Evolutionary conservation across 1,284 basidiomycete genomes (phyloP), one percentile per base, ranked within the genome.

Genomic region (Fomitopsis schrenkii): DNA sequence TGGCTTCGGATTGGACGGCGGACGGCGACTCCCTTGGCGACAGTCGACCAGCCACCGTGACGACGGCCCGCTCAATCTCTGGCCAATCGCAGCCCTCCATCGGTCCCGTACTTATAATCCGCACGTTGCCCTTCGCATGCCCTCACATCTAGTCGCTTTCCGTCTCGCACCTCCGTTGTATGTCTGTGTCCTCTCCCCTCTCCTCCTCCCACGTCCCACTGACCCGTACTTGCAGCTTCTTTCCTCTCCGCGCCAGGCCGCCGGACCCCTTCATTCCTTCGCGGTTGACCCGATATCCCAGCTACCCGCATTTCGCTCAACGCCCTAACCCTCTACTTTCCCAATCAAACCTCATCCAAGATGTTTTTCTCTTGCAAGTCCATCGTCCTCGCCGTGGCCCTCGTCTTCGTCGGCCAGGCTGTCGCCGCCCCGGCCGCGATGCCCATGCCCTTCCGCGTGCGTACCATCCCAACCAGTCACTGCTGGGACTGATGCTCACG

Each of bases 301-400:
- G 70, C 64, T 71, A 38, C 69, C 68, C 70, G 66, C 66, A 63
- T 63, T 60, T 54, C 59, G 28, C 57, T 41, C 28, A 17, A 60
- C 9, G 72, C 63, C 67, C 68, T 66, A 63, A 55, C 61, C 59
- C 58, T 67, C 59, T 59, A 63, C 67, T 59, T 57, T 61, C 55
- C 12, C 64, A 59, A 57, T 69, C 59, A 60, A 59, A 56, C 58
- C 58, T 14, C 38, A 40, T 40, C 60, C 73, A 75, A 67, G 68
- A 84, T 85, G 83, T 77, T 83, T 70, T 66, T 75, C 64, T 63
- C 72, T 63, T 74, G 76, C 69, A 71, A 75, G 64, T 67, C 77
- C 62, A 55, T 81, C 62, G 63, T 81, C 66, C 72, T 78, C 55
- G 66, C 78, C 45, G 63, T 86, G 61, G 73, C 77, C 53, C 67